Conservation (phyloP, 257 asterid species). For the Scutellaria baicalensis region DNA sequence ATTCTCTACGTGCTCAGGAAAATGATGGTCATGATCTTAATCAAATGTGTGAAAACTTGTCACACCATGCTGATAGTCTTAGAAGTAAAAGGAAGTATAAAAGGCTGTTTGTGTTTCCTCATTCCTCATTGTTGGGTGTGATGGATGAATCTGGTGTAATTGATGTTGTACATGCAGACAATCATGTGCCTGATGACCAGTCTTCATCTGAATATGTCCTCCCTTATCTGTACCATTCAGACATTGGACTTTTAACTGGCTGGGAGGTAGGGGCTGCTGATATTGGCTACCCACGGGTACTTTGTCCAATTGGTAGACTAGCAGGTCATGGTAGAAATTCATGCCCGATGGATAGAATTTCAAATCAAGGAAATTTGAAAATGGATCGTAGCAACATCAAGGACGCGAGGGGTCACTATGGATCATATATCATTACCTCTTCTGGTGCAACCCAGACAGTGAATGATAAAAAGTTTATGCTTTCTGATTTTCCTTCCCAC, state of each 20-base stretch:
- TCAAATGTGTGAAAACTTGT: slow-evolving; percentile 13
- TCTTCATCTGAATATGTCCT: slow-evolving; percentile 28
- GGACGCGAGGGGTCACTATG: slow-evolving; percentile 23
- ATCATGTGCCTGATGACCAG: slow-evolving; percentile 31
- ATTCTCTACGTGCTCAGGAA: slow-evolving; percentile 25
- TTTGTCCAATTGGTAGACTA: slow-evolving; percentile 7
- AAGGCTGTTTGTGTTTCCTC: slow-evolving; percentile 52
- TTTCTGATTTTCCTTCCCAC: slow-evolving; percentile 33
- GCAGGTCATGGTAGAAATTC: slow-evolving; percentile 16
- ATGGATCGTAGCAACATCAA: slow-evolving; percentile 20
- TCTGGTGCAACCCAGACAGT: slow-evolving; percentile 26
- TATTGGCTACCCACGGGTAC: slow-evolving; percentile 65
- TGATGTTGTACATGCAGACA: slow-evolving; percentile 37
- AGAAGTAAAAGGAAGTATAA: slow-evolving; percentile 49
- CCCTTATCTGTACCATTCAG: slow-evolving; percentile 31
- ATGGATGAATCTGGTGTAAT: slow-evolving; percentile 74
- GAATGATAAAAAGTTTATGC: slow-evolving; percentile 27
- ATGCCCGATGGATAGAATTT: slow-evolving; percentile 13
- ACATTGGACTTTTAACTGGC: slow-evolving; percentile 48
- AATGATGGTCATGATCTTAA: slow-evolving; percentile 16
- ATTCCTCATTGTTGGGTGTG: slow-evolving; percentile 64
- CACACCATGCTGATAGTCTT: slow-evolving; percentile 21
- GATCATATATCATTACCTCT: slow-evolving; percentile 18
- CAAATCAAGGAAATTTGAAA: slow-evolving; percentile 16
- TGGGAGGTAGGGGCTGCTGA: slow-evolving; percentile 79